These are phyloP conservation scores for Teunomyces cretensis DNA, from an alignment of 805 yeast species.

Conservation along the genomic window DNA sequence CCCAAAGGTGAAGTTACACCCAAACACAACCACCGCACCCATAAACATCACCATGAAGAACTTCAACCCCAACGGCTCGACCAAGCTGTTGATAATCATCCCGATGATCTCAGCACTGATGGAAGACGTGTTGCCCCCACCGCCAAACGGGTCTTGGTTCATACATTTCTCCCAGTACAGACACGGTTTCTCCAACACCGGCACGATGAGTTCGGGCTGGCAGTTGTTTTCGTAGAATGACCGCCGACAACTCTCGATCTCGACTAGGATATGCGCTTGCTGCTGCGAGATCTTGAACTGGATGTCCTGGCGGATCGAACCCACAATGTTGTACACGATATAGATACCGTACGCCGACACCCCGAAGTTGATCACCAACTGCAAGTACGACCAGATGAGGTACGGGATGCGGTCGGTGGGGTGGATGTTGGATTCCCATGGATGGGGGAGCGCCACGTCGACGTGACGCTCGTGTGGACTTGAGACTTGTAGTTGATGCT, in stretches of 20 bases:
- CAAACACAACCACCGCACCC: slow-evolving; percentile 47
- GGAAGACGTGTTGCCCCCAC: slow-evolving; percentile 49
- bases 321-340: slow-evolving; percentile 43
- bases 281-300: slow-evolving; percentile 49
- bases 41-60: slow-evolving; percentile 47
- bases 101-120: slow-evolving; percentile 66
- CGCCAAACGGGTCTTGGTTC: slow-evolving; percentile 52
- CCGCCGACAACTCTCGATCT: slow-evolving; percentile 53
- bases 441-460: slow-evolving; percentile 46
- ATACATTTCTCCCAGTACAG: slow-evolving; percentile 65
- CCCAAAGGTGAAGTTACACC: slow-evolving; percentile 65
- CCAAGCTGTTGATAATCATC: slow-evolving; percentile 55
- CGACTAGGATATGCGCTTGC: slow-evolving; percentile 44
- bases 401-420: slow-evolving; percentile 59
- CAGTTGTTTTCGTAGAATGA: slow-evolving; percentile 58
- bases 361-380: slow-evolving; percentile 49
- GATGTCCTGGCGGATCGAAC: slow-evolving; percentile 56
- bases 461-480: not conserved
- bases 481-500: not conserved
- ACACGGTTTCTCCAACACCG: slow-evolving; percentile 60
- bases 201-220: slow-evolving; percentile 51
- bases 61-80: slow-evolving; percentile 68
- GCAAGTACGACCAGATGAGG: slow-evolving; percentile 60
- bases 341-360: slow-evolving; percentile 47
- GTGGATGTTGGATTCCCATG: slow-evolving; percentile 54